phyloP scores from a whole-genome alignment of 805 yeast genomes.

The Kazachstania africana region DNA sequence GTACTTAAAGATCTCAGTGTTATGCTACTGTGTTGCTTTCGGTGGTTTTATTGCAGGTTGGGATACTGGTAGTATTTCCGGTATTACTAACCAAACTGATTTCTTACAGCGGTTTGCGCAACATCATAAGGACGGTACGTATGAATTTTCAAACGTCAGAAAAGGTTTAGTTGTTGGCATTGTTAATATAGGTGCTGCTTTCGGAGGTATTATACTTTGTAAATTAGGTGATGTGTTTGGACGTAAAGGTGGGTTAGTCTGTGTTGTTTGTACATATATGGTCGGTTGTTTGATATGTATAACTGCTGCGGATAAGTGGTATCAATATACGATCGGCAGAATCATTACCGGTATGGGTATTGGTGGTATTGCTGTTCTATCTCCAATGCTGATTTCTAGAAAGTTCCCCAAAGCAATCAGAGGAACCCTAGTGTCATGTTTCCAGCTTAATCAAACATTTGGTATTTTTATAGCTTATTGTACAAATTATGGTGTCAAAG shows the following conservation, averaged over 20 bases:
- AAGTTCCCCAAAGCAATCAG: slow-evolving; percentile 53
- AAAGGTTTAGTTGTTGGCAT: slow-evolving; percentile 42
- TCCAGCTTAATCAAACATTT: slow-evolving; percentile 50
- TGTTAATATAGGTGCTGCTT: slow-evolving; percentile 60
- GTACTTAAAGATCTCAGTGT: slow-evolving; percentile 7
- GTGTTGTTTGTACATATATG: slow-evolving; percentile 43
- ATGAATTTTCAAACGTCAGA: slow-evolving; percentile 30
- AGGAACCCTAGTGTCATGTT: slow-evolving; percentile 55
- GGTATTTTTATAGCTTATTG: slow-evolving; percentile 62
- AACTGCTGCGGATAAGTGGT: slow-evolving; percentile 48
- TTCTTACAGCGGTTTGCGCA: slow-evolving; percentile 41
- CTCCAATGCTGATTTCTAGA: slow-evolving; percentile 60
- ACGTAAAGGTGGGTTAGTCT: slow-evolving; percentile 46
- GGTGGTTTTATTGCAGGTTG: slow-evolving; percentile 68
- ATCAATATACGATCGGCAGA: slow-evolving; percentile 54
- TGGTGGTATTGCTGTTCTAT: slow-evolving; percentile 61
- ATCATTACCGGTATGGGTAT: slow-evolving; percentile 61
- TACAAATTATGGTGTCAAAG: slow-evolving; percentile 35
- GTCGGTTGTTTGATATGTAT: slow-evolving; percentile 47
- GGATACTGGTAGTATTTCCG: slow-evolving; percentile 71
- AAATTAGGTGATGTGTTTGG: slow-evolving; percentile 51
- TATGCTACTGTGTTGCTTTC: slow-evolving; percentile 26
- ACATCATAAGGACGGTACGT: slow-evolving; percentile 29
- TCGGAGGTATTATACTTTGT: slow-evolving; percentile 53
- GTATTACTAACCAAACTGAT: slow-evolving; percentile 50